Evolutionary conservation across 2,329 filamentous ascomycete genomes (phyloP).

Genomic region (Colletotrichum navitas): DNA sequence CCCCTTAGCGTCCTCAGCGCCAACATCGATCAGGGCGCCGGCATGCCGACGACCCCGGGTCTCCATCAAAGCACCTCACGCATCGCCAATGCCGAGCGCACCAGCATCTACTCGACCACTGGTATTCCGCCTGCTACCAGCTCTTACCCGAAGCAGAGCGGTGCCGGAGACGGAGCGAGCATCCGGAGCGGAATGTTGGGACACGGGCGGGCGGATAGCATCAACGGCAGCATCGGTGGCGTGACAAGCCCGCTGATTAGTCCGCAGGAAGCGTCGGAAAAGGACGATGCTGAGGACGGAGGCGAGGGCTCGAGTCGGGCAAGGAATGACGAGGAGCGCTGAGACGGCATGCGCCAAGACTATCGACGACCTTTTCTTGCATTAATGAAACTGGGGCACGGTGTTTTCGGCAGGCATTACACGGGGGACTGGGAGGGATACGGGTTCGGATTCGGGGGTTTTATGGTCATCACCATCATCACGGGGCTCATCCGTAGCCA

Average conservation of each 20-base stretch:
- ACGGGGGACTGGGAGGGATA: neutral
- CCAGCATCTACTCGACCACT: conserved; percentile 84
- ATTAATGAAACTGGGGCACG: conserved; percentile 22
- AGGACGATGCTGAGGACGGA: conserved; percentile 48
- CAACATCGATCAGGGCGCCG: conserved; percentile 67
- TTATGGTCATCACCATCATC: conserved; percentile 29
- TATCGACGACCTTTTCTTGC: conserved; percentile 28
- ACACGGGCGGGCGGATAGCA: conserved; percentile 85
- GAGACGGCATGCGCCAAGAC: neutral
- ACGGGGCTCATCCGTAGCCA: conserved; percentile 19
- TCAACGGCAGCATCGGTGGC: conserved; percentile 79
- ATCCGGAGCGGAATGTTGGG: conserved; percentile 82
- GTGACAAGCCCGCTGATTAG: conserved; percentile 73
- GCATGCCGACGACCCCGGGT: conserved; percentile 60
- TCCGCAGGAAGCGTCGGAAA: conserved; percentile 58
- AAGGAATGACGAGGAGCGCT: conserved; percentile 47
- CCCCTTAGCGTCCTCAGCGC: conserved; percentile 83
- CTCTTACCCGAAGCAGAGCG: conserved; percentile 75
- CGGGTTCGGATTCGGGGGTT: conserved; percentile 12
- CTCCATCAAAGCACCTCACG: conserved; percentile 64
- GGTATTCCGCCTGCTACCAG: conserved; percentile 78
- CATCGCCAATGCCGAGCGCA: conserved; percentile 67
- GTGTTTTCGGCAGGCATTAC: conserved; percentile 24
- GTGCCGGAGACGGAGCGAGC: conserved; percentile 77
- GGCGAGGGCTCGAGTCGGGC: conserved; percentile 48